These are phyloP conservation scores for Phallus indusiatus DNA, from an alignment of 768 basidiomycete genomes.

Conservation along the genomic window DNA sequence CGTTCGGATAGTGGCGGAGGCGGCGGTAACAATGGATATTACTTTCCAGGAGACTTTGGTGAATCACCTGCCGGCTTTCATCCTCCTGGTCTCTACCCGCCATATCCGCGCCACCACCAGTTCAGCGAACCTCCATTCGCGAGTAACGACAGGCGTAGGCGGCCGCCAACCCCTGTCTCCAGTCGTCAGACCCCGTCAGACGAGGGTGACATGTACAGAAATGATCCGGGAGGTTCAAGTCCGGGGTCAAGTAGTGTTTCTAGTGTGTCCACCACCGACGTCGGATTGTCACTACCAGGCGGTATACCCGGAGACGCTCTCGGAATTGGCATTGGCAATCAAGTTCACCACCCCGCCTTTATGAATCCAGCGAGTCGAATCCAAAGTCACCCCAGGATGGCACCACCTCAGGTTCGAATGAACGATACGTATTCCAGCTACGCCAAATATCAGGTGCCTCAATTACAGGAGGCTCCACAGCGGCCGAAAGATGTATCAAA, in stretches of 20 bases:
- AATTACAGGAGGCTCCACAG: too few species aligned
- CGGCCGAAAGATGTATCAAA: too few species aligned
- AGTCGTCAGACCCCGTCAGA: neutral
- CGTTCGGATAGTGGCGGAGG: neutral
- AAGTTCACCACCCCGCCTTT: too few species aligned
- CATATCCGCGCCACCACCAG: neutral
- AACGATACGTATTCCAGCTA: too few species aligned
- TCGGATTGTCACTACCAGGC: neutral
- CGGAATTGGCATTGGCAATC: neutral
- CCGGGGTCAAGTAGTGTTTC: neutral
- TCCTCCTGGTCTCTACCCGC: neutral
- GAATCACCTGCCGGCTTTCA: neutral
- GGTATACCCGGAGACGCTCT: too few species aligned
- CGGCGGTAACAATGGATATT: neutral
- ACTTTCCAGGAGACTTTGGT: too few species aligned
- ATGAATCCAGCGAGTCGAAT: too few species aligned
- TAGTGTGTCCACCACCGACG: neutral
- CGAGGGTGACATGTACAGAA: neutral
- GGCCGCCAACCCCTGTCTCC: neutral
- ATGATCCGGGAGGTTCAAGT: neutral
- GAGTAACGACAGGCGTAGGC: neutral
- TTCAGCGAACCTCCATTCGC: neutral
- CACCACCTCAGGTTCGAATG: too few species aligned
- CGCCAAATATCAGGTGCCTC: too few species aligned
- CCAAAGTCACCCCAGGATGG: too few species aligned